A percentile compares a stretch with the other conserved stretches of the same genome.
Conservation (phyloP, 2,329 filamentous ascomycete genomes). For the Fusarium bulbicola region DNA sequence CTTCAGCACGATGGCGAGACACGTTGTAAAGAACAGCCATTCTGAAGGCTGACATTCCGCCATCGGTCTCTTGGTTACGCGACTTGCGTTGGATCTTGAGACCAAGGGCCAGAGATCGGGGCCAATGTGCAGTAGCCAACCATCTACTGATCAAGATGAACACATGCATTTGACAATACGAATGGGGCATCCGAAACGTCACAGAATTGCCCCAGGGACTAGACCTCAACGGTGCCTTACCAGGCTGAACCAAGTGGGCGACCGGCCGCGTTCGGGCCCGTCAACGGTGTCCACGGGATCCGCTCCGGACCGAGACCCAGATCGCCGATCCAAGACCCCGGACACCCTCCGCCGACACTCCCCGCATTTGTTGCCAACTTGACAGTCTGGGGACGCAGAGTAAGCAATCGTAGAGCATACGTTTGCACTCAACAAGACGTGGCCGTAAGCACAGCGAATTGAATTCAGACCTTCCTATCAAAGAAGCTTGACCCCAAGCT, state of each 20-base stretch:
- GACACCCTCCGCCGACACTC: not conserved
- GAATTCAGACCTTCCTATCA: not conserved
- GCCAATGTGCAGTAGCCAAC: no score
- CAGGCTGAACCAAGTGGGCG: not conserved
- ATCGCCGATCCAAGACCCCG: constrained; percentile 8
- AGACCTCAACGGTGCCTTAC: not conserved
- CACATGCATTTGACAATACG: not conserved
- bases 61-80: not conserved
- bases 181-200: not conserved
- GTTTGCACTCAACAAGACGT: not conserved
- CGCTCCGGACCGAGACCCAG: not conserved
- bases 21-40: no score
- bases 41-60: not conserved
- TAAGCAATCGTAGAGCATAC: constrained; percentile 3
- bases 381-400: not conserved
- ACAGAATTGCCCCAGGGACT: not conserved
- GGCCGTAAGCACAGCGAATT: not conserved
- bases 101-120: not conserved
- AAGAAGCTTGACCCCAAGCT: not conserved
- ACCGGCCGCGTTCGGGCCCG: not conserved
- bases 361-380: not conserved
- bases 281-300: not conserved
- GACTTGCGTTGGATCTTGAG: not conserved
- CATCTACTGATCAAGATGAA: not conserved
- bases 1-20: not conserved